Evolutionary conservation across 2,329 filamentous ascomycete species (phyloP), one percentile per base, ranked within the genome.

Genomic region (Alternaria triticina): DNA sequence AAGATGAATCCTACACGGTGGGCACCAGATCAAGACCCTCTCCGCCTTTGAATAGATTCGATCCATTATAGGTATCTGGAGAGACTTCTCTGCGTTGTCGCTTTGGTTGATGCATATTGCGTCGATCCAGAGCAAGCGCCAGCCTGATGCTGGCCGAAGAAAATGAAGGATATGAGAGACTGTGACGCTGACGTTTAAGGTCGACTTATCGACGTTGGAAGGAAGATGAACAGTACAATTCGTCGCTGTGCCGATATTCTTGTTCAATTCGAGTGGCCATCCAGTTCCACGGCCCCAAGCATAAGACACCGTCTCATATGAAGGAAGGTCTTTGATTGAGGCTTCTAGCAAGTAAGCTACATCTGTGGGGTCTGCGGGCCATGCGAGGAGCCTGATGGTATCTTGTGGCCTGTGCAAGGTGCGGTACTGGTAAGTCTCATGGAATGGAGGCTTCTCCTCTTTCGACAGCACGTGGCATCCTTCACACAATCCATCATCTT

Each of bases 271-370:
- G 17, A 45, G 43, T 22, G 20, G 43, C 20, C 43, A 45, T 45
- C 43, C 43, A 2, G 43, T 45, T 45, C 43, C 43, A 22, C 1
- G 1, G 17, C 43, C 43, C 43, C 20, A 45, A 22, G 36, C 43
- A 6, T 45, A 45, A 13, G 20, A 45, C 2, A 45, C 20, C 17
- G 43, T 22, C 1, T 45, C 17, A 11, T 45, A 22, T 5, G 1
- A 2, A 0, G 17, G 17, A 13, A 45, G 17, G 20, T 45, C 43
- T 22, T 0, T 0, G 1, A 45, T 45, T 0, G 17, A 22, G 0
- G 43, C 20, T 22, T 45, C 17, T 1, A 22, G 43, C 43, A 45
- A 8, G 2, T 20, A 22, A 0, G 43, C 20, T 20, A 22, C 6
- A 22, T 45, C 43, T 22, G 22, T 0, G 17, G 17, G 11, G 43